A percentile compares a stretch with the other conserved stretches of the same genome.
Evolutionary conservation across 306 rosid species (phyloP).

Genomic region (Quercus variabilis): DNA sequence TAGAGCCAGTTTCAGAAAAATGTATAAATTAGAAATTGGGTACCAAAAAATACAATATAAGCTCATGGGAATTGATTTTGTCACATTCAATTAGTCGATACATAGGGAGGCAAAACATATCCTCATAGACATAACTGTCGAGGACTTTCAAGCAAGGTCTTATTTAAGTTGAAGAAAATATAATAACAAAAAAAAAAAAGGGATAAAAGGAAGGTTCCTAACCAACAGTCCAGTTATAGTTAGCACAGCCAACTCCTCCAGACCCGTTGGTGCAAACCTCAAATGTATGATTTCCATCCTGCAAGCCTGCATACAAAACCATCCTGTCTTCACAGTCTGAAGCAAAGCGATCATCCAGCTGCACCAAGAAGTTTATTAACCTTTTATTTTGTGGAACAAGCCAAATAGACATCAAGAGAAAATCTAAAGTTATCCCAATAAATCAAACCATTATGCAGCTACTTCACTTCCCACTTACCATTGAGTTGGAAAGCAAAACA

Average conservation of each 20-base stretch:
- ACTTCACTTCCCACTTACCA: not conserved
- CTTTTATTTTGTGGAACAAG: not conserved
- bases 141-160: not conserved
- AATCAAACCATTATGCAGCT: not conserved
- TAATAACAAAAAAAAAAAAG: not conserved
- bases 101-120: not conserved
- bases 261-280: conserved; percentile 61
- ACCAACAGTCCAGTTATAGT: conserved; percentile 83
- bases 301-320: conserved; percentile 47
- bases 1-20: not conserved
- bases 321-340: conserved; percentile 48
- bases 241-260: conserved; percentile 56
- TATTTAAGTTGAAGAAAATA: not conserved
- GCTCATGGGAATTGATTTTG: too few species aligned
- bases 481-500: not conserved
- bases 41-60: not conserved
- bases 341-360: conserved; percentile 61
- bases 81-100: too few species aligned
- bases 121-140: not conserved
- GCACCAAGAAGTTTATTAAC: conserved; percentile 21
- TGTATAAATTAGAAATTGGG: too few species aligned
- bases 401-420: not conserved
- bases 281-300: conserved; percentile 72
- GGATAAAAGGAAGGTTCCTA: conserved; percentile 30
- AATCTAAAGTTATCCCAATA: not conserved